Base-by-base conservation (phyloP, 1,284 basidiomycete species). In the Trichosporon sp. region DNA sequence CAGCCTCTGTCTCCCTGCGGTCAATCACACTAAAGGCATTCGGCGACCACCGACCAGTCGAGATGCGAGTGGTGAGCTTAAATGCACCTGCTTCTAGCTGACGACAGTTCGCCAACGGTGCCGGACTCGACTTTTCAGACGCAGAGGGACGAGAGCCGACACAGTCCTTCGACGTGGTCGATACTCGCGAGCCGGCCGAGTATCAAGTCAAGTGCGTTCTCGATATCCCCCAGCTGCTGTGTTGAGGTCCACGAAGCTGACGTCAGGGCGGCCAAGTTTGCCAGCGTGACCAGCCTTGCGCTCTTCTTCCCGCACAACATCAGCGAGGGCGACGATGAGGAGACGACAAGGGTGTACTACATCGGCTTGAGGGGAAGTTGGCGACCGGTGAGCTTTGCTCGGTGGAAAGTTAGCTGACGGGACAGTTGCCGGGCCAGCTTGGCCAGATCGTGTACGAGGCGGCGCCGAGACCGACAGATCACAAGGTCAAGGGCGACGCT, bases 41-140 rank as follows among this genome's bases (percentile, higher is more conserved):
- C 31, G 72, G 66, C 4, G 79, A 76, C 7, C 68, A 71, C 34
- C 72, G 75, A 16, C 78, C 79, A 0, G 40, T 56, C 13, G 69
- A 70, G 56, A 73, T 79, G 67, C 73, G 74, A 11, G 63, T 80
- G 11, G 79, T 80, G 52, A 60, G 75, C 71, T 11, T n/a, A 13
- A 8, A 23, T n/a, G 6, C 8, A 1, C 6, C 8, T 5, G 5
- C 33, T 23, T 4, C 32, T 32, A 25, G 21, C 36, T 49, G 9
- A 54, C 32, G 27, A 0, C 59, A 79, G 77, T 78, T 76, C 58
- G 64, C 68, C 36, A 79, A 80, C 60, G 60, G 70, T 2, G 71
- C 75, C 14, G 77, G 74, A 16, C 67, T 81, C 58, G 79, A 81
- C 65, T 81, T 81, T 58, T 71, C 73, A n/a, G 75, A 78, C 34